Percentiles rank a stretch among this genome's conserved stretches.
Evolutionary conservation across 441 rosid genomes (phyloP).

Genomic region (Breynia disticha): DNA sequence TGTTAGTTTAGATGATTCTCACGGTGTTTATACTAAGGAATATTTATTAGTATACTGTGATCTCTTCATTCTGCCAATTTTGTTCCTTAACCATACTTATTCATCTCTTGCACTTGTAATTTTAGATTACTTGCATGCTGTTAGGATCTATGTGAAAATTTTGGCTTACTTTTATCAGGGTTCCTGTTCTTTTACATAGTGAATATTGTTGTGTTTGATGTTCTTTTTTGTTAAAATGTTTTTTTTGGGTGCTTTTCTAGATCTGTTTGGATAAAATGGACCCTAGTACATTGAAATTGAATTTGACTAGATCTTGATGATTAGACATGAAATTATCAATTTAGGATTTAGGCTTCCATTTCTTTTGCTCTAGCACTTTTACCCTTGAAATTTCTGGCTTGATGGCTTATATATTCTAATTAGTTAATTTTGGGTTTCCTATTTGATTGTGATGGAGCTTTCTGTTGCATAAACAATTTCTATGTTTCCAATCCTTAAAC

Average conservation of each 20-base stretch:
- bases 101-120: neutral
- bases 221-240: neutral
- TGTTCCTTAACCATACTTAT: neutral
- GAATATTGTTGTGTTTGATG: neutral
- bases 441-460: neutral
- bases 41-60: neutral
- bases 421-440: neutral
- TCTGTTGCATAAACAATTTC: neutral
- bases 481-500: neutral
- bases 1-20: neutral
- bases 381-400: neutral
- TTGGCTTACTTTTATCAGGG: neutral
- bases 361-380: neutral
- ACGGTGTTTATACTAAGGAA: neutral
- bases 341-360: too few species aligned
- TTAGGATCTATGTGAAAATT: neutral
- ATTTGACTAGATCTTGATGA: neutral
- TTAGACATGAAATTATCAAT: neutral
- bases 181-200: neutral
- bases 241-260: neutral
- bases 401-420: neutral
- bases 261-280: neutral
- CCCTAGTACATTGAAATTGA: too few species aligned
- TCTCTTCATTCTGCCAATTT: neutral
- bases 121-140: neutral